A percentile compares a stretch with the other conserved stretches of the same genome.
These are phyloP conservation scores for Psilocybe azurescens DNA, from an alignment of 768 basidiomycete genomes.

Conservation along the genomic window DNA sequence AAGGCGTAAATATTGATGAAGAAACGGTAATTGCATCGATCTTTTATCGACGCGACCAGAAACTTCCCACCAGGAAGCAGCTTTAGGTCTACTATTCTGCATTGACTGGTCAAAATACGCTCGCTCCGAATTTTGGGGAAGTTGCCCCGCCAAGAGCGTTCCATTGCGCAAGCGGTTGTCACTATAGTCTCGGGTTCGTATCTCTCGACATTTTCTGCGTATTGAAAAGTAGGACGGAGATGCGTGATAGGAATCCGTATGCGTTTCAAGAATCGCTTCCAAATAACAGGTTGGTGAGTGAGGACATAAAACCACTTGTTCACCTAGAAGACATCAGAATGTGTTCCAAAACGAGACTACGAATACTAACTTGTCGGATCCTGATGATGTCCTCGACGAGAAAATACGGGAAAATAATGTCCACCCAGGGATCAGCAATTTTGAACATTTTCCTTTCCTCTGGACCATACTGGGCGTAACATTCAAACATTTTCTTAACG, in stretches of 20 bases:
- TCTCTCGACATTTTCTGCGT: slow-evolving; percentile 40
- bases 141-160: slow-evolving; percentile 59
- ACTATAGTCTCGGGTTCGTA: slow-evolving; percentile 64
- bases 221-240: slow-evolving; percentile 61
- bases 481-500: not conserved
- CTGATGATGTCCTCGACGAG: slow-evolving; percentile 51
- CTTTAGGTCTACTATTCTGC: slow-evolving; percentile 54
- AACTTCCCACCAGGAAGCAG: slow-evolving; percentile 73
- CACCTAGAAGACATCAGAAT: slow-evolving; percentile 41
- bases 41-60: slow-evolving; percentile 63
- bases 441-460: slow-evolving; percentile 26
- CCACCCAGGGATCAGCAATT: slow-evolving; percentile 46
- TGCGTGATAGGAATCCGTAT: slow-evolving; percentile 64
- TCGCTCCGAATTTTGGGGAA: slow-evolving; percentile 39
- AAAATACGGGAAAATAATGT: slow-evolving; percentile 47
- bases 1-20: slow-evolving; percentile 59
- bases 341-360: not conserved
- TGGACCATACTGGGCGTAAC: slow-evolving; percentile 18
- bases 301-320: slow-evolving; percentile 64
- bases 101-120: slow-evolving; percentile 34
- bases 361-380: slow-evolving; percentile 44
- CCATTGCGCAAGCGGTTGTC: slow-evolving; percentile 60
- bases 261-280: slow-evolving; percentile 66
- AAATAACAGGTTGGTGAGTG: slow-evolving; percentile 70
- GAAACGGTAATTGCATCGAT: slow-evolving; percentile 47